These are phyloP conservation scores for Drosera capensis DNA, from an alignment of 148 eudicot species.

Conservation along the genomic window DNA sequence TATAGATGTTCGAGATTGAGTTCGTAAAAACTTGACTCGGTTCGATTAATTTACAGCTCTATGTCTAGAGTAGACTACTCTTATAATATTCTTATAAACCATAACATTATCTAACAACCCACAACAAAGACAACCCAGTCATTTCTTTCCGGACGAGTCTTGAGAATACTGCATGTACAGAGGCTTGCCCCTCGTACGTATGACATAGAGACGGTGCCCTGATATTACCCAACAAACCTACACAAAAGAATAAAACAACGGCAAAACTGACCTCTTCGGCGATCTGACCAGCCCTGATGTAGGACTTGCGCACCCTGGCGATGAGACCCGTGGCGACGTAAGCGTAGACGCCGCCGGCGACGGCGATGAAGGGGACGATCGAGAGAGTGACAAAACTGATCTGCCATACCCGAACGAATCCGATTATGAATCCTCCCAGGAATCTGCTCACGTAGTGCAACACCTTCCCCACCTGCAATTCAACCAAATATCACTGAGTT, in stretches of 20 bases:
- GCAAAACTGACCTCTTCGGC: slow-evolving; percentile 65
- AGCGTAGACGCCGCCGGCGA: slow-evolving; percentile 85
- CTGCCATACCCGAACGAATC: slow-evolving; percentile 87
- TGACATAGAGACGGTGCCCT: background rate
- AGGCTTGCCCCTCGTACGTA: no score
- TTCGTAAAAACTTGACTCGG: no score
- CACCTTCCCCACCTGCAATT: slow-evolving; percentile 74
- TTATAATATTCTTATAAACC: no score
- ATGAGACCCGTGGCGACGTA: slow-evolving; percentile 83
- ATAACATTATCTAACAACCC: no score
- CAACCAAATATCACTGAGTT: background rate
- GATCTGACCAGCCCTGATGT: slow-evolving; percentile 80
- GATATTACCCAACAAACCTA: background rate
- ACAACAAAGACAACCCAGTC: no score
- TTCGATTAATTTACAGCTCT: no score
- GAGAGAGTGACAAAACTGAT: slow-evolving; percentile 89
- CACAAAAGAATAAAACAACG: background rate
- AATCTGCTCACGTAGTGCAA: slow-evolving; percentile 88
- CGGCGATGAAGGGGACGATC: slow-evolving; percentile 77
- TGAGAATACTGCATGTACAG: no score
- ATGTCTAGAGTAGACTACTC: no score
- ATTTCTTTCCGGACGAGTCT: no score
- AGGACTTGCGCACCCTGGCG: slow-evolving; percentile 75
- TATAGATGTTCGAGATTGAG: no score
- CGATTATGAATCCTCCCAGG: slow-evolving; percentile 66